These are phyloP conservation scores for Pseudotsuga menziesii DNA, from an alignment of 75 land plant genomes.

Conservation along the genomic window DNA sequence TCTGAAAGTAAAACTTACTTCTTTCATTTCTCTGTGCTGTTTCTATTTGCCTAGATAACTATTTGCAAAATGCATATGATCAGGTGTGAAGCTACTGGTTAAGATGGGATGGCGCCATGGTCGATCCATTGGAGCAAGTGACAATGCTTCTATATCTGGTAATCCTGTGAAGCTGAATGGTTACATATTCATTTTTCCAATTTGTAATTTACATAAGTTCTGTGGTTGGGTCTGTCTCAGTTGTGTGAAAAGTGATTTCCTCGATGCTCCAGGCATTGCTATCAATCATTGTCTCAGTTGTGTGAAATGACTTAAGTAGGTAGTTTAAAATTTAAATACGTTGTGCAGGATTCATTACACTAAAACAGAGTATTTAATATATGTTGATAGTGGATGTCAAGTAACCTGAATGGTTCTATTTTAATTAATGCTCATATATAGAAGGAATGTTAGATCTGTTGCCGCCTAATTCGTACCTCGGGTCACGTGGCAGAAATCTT, in stretches of 20 bases:
- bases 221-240: not conserved
- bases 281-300: not conserved
- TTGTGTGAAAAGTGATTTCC: not conserved
- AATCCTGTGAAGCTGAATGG: constrained; percentile 3
- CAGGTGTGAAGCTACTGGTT: constrained; percentile 71
- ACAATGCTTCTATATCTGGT: constrained; percentile 63
- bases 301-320: not conserved
- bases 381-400: not conserved
- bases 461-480: too few relatives aligned
- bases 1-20: not conserved
- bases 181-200: not conserved
- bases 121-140: constrained; percentile 59
- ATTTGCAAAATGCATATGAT: constrained; percentile 7
- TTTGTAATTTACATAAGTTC: not conserved
- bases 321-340: not conserved
- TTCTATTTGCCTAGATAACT: not conserved
- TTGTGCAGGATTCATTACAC: not conserved
- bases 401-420: not conserved
- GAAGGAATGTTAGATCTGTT: not conserved
- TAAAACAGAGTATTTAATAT: not conserved
- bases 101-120: constrained; percentile 98
- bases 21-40: not conserved
- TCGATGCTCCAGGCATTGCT: not conserved
- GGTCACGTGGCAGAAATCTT: too few relatives aligned
- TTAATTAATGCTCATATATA: not conserved